phyloP scores from a whole-genome alignment of 2,329 filamentous ascomycete genomes.

The Aspergillus amoenus region DNA sequence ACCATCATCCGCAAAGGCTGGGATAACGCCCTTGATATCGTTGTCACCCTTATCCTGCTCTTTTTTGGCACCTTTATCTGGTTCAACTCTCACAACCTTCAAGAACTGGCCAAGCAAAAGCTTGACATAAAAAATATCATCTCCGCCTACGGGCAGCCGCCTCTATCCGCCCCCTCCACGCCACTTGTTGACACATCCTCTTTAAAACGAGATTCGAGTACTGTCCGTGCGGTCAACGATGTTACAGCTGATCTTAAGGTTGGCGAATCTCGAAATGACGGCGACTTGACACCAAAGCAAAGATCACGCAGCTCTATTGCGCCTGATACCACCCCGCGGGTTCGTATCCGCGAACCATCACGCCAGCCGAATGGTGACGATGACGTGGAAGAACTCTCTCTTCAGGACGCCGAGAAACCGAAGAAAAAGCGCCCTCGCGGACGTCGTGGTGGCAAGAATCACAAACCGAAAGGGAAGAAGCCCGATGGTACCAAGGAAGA shows the following conservation, averaged over 20 bases:
- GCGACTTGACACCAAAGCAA: constrained; percentile 31
- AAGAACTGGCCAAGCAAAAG: constrained; percentile 44
- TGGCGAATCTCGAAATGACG: constrained; percentile 16
- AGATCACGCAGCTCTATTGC: constrained; percentile 21
- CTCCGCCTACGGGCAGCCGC: constrained; percentile 36
- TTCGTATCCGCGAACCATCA: constrained; percentile 42
- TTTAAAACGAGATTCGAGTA: constrained; percentile 28
- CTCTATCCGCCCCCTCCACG: constrained; percentile 40
- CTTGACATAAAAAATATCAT: constrained; percentile 48
- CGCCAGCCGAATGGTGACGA: constrained; percentile 35
- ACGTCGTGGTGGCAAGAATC: constrained; percentile 69
- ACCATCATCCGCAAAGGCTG: constrained; percentile 47
- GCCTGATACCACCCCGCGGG: constrained; percentile 31
- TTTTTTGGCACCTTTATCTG: constrained; percentile 44
- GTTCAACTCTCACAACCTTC: constrained; percentile 42
- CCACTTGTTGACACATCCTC: constrained; percentile 30
- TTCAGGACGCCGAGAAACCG: constrained; percentile 46
- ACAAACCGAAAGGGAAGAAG: constrained; percentile 54
- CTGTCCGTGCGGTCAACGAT: constrained; percentile 27
- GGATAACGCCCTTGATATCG: constrained; percentile 46
- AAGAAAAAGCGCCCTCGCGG: constrained; percentile 71
- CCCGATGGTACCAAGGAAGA: constrained; percentile 47
- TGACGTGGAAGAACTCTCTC: constrained; percentile 29
- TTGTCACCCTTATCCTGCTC: constrained; percentile 41
- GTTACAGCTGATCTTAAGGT: constrained; percentile 34